Evolutionary conservation across 2,329 filamentous ascomycete species (phyloP).

Genomic region (Paecilomyces fulvus): DNA sequence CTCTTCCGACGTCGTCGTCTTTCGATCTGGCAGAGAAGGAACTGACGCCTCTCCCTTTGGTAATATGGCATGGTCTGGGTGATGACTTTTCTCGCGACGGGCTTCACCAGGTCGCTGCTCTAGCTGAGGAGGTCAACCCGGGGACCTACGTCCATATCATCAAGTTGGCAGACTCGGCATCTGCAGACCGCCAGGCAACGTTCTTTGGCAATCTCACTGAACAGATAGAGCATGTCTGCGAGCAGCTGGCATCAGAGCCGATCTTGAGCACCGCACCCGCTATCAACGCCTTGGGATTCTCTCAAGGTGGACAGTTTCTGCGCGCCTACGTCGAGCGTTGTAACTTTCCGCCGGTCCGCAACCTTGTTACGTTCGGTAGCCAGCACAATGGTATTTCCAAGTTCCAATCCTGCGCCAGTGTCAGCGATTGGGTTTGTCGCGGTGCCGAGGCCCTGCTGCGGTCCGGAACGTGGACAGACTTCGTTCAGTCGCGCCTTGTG

Average conservation of each 20-base stretch:
- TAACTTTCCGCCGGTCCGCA: slow-evolving; percentile 64
- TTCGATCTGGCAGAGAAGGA: slow-evolving; percentile 15
- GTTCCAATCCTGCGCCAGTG: slow-evolving; percentile 62
- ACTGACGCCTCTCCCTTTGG: slow-evolving; percentile 61
- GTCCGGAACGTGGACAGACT: slow-evolving; percentile 68
- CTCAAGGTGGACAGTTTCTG: slow-evolving; percentile 93
- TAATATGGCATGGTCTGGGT: slow-evolving; percentile 88
- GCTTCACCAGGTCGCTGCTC: slow-evolving; percentile 59
- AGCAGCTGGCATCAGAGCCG: slow-evolving; percentile 63
- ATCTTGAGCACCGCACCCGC: slow-evolving; percentile 74
- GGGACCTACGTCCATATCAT: slow-evolving; percentile 80
- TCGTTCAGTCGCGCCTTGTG: slow-evolving; percentile 72
- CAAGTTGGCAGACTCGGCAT: slow-evolving; percentile 57
- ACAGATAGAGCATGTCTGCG: slow-evolving; percentile 70
- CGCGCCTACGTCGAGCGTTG: slow-evolving; percentile 83
- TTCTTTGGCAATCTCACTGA: slow-evolving; percentile 84
- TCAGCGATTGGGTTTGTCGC: slow-evolving; percentile 69
- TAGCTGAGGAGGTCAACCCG: slow-evolving; percentile 65
- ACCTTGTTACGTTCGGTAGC: slow-evolving; percentile 77
- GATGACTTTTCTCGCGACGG: slow-evolving; percentile 64
- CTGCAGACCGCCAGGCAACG: slow-evolving; percentile 67
- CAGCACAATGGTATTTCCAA: slow-evolving; percentile 87
- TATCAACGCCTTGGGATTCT: slow-evolving; percentile 88
- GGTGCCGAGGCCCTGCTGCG: slow-evolving; percentile 69
- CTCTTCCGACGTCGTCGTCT: slow-evolving; percentile 9